A percentile compares a stretch with the other conserved stretches of the same genome.
These are phyloP conservation scores for Sugiyamaella valdiviana DNA, from an alignment of 805 yeast species.

Conservation along the genomic window DNA sequence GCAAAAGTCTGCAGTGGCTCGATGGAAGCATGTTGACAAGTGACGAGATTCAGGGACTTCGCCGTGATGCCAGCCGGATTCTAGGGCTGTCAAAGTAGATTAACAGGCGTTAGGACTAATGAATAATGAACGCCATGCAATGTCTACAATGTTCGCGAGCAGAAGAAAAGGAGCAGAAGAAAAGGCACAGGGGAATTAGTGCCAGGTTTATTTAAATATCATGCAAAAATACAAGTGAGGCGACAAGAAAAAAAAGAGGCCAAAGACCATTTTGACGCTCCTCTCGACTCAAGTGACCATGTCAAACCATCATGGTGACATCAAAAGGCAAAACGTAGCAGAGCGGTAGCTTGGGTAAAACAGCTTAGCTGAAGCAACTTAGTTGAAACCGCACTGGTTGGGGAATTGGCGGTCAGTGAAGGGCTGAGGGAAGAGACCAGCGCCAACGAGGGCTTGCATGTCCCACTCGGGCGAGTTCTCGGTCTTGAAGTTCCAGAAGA, in stretches of 20 bases:
- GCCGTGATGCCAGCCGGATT: not conserved
- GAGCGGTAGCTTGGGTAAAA: too few species aligned
- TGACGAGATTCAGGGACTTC: not conserved
- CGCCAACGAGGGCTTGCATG: conserved; percentile 49
- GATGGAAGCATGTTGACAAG: conserved; percentile 10
- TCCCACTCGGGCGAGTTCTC: conserved; percentile 86
- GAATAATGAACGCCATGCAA: too few species aligned
- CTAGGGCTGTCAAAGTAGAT: not conserved
- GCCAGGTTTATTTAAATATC: not conserved
- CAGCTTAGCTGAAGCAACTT: not conserved
- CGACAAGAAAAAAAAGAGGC: conserved; percentile 11
- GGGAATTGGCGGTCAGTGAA: conserved; percentile 60
- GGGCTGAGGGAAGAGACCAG: conserved; percentile 77
- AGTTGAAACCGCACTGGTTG: conserved; percentile 50
- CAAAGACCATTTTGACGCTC: too few species aligned
- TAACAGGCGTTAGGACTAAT: too few species aligned
- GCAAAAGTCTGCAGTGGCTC: conserved; percentile 9
- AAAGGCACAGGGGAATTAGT: too few species aligned
- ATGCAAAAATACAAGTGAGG: not conserved
- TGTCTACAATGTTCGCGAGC: too few species aligned
- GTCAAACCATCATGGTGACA: not conserved
- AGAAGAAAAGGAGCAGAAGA: not conserved
- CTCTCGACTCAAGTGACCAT: too few species aligned
- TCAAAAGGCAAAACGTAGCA: not conserved
- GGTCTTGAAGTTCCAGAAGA: conserved; percentile 91